phyloP scores from a whole-genome alignment of 305 asterid species.

The Plantago coronopus region DNA sequence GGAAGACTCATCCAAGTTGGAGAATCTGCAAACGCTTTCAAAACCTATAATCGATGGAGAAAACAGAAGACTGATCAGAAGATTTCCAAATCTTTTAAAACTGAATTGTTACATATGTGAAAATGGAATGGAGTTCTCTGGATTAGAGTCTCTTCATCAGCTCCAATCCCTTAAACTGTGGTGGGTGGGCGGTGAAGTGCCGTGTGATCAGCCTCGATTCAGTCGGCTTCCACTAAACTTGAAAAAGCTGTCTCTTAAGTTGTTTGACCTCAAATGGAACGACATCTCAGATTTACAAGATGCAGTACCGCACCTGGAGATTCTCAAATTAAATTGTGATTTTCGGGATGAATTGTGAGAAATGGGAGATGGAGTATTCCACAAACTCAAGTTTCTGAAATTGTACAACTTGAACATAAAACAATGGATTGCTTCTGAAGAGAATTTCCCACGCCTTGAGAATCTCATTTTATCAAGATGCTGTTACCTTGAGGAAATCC shows the following conservation, averaged over 20 bases:
- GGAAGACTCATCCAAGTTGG: neutral
- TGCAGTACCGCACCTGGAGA: neutral
- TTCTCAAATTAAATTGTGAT: neutral
- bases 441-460: neutral
- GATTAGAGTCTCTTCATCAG: neutral
- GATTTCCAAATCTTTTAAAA: neutral
- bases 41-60: neutral
- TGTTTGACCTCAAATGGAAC: neutral
- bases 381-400: neutral
- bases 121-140: neutral
- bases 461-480: neutral
- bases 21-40: constrained; percentile 6
- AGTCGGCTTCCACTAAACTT: neutral
- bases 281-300: neutral
- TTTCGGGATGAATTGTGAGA: neutral
- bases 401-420: neutral
- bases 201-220: neutral
- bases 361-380: neutral
- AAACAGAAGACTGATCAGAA: neutral
- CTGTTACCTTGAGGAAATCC: neutral
- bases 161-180: neutral
- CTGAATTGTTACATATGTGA: neutral
- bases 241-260: neutral
- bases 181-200: neutral
- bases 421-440: neutral